Base-by-base conservation (phyloP, 2,329 filamentous ascomycete species). In the Pseudogymnoascus sp. region DNA sequence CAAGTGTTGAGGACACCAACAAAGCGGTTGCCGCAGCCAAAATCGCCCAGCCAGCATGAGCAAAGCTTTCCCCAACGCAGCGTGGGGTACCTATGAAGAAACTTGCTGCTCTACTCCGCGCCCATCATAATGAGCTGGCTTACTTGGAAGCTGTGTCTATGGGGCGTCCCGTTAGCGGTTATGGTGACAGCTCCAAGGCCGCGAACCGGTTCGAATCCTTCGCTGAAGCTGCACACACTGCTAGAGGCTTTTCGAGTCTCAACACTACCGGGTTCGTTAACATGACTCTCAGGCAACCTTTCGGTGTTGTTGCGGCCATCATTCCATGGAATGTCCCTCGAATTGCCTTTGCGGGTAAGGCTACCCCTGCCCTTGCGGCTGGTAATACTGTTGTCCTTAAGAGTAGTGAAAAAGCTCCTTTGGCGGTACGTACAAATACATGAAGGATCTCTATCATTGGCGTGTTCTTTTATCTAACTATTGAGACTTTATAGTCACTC, bases 351-450 rank as follows among this genome's bases (percentile, higher is more conserved):
- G 70, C 78, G 23, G 77, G 84, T 44, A 73, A 80, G 3, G 81
- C 90, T 18, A 75, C 81, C 8, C 84, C 82, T 66, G 86, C 90
- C 2, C 78, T 94, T 3, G 91, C 91, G 1, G 84, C 84, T 0
- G 90, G 90, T n/a, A 92, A 92, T 74, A 91, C 89, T 0, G 82
- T 83, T 18, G 80, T 93, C 10, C 76, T 92, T 65, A 92, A 92
- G 73, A 87, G 31, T 35, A 35, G 31, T 35, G 31, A 35, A 35
- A 35, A 35, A 10, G 31, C 31, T 87, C 88, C 11, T 91, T 88
- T 86, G 91, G 91, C 73, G 89, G 75, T 87, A 44, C 70, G 86
- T 59, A 86, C 86, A 75, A 79, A 83, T 1, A 82, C 84, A 5
- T 84, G 87, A 69, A 83, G 85, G 73, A 86, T 83, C 0, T 84